A percentile compares a stretch with the other conserved stretches of the same genome.
Conservation (phyloP, 345 rosid genomes). For the Lepidium africanum region DNA sequence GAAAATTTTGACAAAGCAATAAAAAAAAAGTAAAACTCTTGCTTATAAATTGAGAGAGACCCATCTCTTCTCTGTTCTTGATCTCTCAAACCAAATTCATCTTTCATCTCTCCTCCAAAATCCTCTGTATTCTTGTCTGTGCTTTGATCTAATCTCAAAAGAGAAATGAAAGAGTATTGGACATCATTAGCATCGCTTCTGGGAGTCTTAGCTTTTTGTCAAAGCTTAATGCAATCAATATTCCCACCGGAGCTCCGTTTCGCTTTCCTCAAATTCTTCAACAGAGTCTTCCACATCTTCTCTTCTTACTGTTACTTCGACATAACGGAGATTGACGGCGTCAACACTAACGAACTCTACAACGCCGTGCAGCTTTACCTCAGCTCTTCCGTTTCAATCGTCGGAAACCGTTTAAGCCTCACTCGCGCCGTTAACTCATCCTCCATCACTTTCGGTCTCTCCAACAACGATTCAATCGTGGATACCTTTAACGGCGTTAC, state of each 20-base stretch:
- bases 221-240: slow-evolving; percentile 54
- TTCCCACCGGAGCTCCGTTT: slow-evolving; percentile 90
- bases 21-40: background rate
- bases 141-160: background rate
- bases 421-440: slow-evolving; percentile 83
- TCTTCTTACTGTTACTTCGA: slow-evolving; percentile 77
- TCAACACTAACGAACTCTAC: slow-evolving; percentile 97
- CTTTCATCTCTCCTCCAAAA: background rate
- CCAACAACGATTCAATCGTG: slow-evolving; percentile 69
- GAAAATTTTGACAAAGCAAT: background rate
- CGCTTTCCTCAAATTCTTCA: slow-evolving; percentile 50
- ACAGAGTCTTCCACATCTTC: slow-evolving; percentile 46
- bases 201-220: slow-evolving; percentile 83
- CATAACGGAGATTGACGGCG: slow-evolving; percentile 92
- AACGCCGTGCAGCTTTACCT: slow-evolving; percentile 97
- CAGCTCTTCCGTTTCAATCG: slow-evolving; percentile 60
- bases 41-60: slow-evolving; percentile 19
- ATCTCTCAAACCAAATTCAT: background rate
- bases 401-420: slow-evolving; percentile 76
- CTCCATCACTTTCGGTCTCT: slow-evolving; percentile 78
- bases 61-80: slow-evolving; percentile 21
- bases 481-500: slow-evolving; percentile 53
- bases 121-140: slow-evolving; percentile 6
- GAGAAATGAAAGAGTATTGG: slow-evolving; percentile 69
- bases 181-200: slow-evolving; percentile 69